A percentile compares a stretch with the other conserved stretches of the same genome.
Evolutionary conservation across 2,329 filamentous ascomycete species (phyloP).

Genomic region (Aspergillus quadrilineatus): DNA sequence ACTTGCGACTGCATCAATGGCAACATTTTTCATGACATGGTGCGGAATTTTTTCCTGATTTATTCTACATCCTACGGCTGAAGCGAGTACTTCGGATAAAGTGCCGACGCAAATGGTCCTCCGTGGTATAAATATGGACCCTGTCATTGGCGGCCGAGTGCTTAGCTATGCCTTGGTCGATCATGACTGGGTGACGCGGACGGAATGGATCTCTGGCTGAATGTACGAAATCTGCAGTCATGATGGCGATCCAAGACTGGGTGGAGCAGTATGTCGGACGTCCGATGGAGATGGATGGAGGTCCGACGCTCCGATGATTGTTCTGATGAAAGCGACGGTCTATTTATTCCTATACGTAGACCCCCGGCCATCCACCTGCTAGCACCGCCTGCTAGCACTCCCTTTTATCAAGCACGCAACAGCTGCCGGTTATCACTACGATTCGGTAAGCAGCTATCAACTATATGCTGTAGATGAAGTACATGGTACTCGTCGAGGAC

Average conservation of each 20-base stretch:
- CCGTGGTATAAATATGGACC: background rate
- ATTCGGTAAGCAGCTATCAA: no score
- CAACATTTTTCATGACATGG: background rate
- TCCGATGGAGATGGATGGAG: background rate
- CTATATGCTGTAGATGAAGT: no score
- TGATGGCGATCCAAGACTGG: background rate
- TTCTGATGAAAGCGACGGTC: background rate
- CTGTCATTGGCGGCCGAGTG: constrained; percentile 1
- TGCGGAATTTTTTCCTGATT: constrained; percentile 7
- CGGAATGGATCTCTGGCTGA: background rate
- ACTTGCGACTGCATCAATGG: background rate
- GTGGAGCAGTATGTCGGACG: constrained; percentile 3
- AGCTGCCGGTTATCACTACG: no score
- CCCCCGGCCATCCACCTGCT: no score
- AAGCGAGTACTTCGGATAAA: constrained; percentile 8
- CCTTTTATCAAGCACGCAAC: no score
- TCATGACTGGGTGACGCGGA: constrained; percentile 3
- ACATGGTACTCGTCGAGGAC: no score
- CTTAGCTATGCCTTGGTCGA: background rate
- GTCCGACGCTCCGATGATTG: background rate
- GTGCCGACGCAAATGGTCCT: constrained; percentile 9
- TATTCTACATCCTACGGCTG: background rate
- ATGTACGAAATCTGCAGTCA: background rate
- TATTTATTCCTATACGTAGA: no score
- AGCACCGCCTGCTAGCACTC: no score